Evolutionary conservation across 148 eudicot genomes (phyloP).

Genomic region (Camellia japonica): DNA sequence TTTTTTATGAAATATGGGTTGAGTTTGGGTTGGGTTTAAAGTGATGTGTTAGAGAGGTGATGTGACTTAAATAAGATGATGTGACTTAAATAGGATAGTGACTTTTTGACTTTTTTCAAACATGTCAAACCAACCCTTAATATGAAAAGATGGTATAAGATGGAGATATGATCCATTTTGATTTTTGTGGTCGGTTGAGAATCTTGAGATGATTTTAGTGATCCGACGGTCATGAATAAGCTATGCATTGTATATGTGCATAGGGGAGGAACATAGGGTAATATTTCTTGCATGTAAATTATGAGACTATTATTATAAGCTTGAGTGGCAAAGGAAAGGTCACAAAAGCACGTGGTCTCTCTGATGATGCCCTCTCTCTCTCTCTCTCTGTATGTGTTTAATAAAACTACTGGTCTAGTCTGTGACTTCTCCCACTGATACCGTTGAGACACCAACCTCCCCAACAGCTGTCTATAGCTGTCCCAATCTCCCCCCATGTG

Average conservation of each 20-base stretch:
- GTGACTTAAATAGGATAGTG: too few relatives aligned
- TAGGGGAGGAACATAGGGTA: background rate
- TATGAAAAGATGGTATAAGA: too few relatives aligned
- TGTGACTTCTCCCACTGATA: conserved; percentile 31
- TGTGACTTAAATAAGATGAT: too few relatives aligned
- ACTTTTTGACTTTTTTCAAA: too few relatives aligned
- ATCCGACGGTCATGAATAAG: background rate
- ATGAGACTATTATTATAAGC: conserved; percentile 13
- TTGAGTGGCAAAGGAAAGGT: conserved; percentile 14
- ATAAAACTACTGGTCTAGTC: too few relatives aligned
- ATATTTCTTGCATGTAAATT: conserved; percentile 8
- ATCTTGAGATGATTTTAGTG: background rate
- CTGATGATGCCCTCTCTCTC: conserved; percentile 18
- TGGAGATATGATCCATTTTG: background rate
- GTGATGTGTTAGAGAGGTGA: too few relatives aligned
- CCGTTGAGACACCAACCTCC: conserved; percentile 33
- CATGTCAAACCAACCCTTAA: too few relatives aligned
- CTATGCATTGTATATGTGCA: background rate
- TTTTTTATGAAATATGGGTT: too few relatives aligned
- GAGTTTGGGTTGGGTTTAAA: too few relatives aligned
- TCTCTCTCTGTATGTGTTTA: too few relatives aligned
- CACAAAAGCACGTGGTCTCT: conserved; percentile 49
- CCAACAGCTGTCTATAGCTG: conserved; percentile 47
- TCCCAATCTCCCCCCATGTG: conserved; percentile 55
- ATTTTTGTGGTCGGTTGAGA: background rate